Base-by-base conservation (phyloP, 169 alveolate species). In the Toxoplasma gondii region DNA sequence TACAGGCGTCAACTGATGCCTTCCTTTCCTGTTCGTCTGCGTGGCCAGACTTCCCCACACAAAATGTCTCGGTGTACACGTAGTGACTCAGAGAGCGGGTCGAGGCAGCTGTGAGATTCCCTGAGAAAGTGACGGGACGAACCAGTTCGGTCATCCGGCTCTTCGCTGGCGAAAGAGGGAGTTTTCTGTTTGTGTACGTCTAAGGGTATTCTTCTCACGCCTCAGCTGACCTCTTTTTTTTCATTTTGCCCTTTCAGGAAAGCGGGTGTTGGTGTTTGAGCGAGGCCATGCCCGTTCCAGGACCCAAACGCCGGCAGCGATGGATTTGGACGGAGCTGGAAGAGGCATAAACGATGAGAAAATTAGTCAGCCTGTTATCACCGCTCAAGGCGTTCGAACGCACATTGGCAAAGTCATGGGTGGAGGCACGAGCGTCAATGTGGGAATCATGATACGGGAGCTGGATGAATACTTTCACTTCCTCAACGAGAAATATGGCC, bases 341-440 rank as follows among this genome's bases (percentile, higher is more conserved):
- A 70, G 91, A 27, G 97, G 86, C 34, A 88, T 96, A 24, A 94
- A 90, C 58, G 97, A 96, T 80, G 78, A 92, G 36, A 91, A 19
- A 1, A 96, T 96, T 80, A 95, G 96, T 54, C 96, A 96, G 88
- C 49, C 91, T 29, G 90, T 96, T 24, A 70, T 96, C 39, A 96
- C 97, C 29, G 81, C 92, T 34, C 94, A 96, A 74, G 97, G 97
- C 82, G 94, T 95, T 0, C 96, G 96, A 39, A 92, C 97, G 29
- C 96, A 96, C 53, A 49, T 90, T 24, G 97, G 96, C 27, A 82
- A 54, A 10, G 97, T 95, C 12, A n/a, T 94, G n/a, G 95, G 97
- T 36, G 97, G 97, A 54, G 97, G 97, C 78, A 95, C 97, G 43
- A 93, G 96, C 19, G 92, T 96, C 38, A 96, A 96, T 54, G 86